Conservation (phyloP, 345 rosid species). For the Raphanus raphanistrum region DNA sequence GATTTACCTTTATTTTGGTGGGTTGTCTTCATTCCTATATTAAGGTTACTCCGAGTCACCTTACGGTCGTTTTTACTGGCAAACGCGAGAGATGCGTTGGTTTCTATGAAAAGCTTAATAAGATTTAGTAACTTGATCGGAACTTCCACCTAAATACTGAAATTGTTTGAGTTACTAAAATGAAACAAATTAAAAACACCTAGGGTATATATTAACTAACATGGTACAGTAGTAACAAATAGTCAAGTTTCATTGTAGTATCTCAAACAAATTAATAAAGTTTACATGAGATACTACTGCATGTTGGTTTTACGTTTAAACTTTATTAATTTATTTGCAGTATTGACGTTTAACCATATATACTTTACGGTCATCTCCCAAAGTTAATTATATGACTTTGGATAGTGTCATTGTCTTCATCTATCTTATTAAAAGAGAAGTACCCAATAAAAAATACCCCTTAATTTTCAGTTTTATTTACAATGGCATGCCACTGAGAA, state of each 20-base stretch:
- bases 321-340: background rate
- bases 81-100: conserved; percentile 33
- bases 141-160: conserved; percentile 5
- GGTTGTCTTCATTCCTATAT: conserved; percentile 7
- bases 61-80: conserved; percentile 23
- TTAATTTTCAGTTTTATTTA: no score
- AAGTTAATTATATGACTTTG: background rate
- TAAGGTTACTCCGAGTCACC: conserved; percentile 21
- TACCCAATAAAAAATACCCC: no score
- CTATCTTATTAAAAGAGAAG: no score
- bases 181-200: background rate
- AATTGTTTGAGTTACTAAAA: background rate
- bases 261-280: no score
- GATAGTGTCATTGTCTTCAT: background rate
- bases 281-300: no score
- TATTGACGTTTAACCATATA: background rate
- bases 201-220: background rate
- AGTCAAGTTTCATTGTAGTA: background rate
- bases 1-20: background rate
- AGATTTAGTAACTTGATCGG: background rate
- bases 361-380: background rate
- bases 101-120: background rate
- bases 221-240: background rate
- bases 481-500: no score
- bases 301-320: background rate